Evolutionary conservation across 225 moss, liverwort and hornwort species (phyloP).

Genomic region (Physcomitrium patens): DNA sequence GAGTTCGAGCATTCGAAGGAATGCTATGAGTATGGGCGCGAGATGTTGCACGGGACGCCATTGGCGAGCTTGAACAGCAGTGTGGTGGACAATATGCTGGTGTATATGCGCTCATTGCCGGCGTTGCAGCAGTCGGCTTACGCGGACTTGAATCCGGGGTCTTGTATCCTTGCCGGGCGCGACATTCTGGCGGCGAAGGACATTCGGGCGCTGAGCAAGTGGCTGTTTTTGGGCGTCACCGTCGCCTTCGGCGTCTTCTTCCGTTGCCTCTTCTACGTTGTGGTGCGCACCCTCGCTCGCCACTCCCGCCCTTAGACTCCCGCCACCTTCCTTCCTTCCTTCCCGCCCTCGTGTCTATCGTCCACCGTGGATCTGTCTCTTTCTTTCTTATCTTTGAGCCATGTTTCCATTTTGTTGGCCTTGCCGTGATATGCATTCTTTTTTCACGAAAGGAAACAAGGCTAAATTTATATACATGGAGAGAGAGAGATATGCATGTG

Average conservation of each 20-base stretch:
- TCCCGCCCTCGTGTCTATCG: too few species aligned
- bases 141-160: constrained; percentile 60
- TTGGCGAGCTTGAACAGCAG: constrained; percentile 50
- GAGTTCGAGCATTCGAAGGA: constrained; percentile 56
- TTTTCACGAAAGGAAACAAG: too few species aligned
- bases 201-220: constrained; percentile 65
- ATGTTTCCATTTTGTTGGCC: too few species aligned
- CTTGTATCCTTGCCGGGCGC: constrained; percentile 68
- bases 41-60: constrained; percentile 66
- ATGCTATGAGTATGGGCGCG: constrained; percentile 65
- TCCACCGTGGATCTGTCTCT: too few species aligned
- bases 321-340: too few species aligned
- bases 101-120: constrained; percentile 45
- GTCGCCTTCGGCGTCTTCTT: constrained; percentile 67
- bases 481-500: too few species aligned
- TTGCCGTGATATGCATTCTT: too few species aligned
- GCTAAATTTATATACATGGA: too few species aligned
- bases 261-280: constrained; percentile 71
- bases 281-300: constrained; percentile 37
- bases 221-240: constrained; percentile 70
- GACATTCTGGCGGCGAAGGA: constrained; percentile 56
- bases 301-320: too few species aligned
- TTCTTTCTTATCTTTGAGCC: too few species aligned
- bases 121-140: constrained; percentile 40
- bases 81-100: constrained; percentile 55